Base-by-base conservation (phyloP, 164 flowering plant species). In the Macadamia integrifolia region DNA sequence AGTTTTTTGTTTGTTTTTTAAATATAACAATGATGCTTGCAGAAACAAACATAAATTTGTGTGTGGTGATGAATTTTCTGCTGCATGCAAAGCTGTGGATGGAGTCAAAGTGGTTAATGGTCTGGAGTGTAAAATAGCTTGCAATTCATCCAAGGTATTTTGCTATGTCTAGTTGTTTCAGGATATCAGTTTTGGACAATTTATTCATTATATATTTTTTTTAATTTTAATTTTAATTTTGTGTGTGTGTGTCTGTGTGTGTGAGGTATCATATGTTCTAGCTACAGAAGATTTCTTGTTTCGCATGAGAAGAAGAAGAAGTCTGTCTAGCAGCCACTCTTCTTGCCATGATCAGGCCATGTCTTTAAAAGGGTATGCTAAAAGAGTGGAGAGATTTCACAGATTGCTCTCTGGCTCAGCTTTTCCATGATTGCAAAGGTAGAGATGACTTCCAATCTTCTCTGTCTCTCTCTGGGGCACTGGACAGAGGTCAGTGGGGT, bases 281-380 rank as follows among this genome's bases (percentile, higher is more conserved):
- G 97, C 87, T 78, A 90, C 98, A 1, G 96, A 90, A 77, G 98
- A 94, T 62, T 84, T 83, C 76, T 81, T 92, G 75, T 80, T 79
- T 68, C 85, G 93, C 18, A 62, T 28, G 9, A 79, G 76, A 69
- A 81, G 66, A 56, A 79, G 18, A 23, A 23, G 23, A 53, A 14
- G 6, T 53, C 15, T 53, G 15, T 14, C 57, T 53, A 6, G 6
- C 18, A n/a, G 17, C 57, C 13, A 3, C 57, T 14, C 57, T 53
- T 53, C 57, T 53, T 53, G 57, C 57, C 57, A 53, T 17, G 57
- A 53, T 17, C 15, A 53, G 18, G 57, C 57, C 13, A 53, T 12
- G 17, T 14, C 18, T 5, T 53, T 6, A 17, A 53, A 53, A 13
- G 57, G 57, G 6, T 11, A 53, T 53, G 57, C 57, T 53, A n/a